Conservation (phyloP, 2,329 filamentous ascomycete genomes). For the Xylariaceae sp. region DNA sequence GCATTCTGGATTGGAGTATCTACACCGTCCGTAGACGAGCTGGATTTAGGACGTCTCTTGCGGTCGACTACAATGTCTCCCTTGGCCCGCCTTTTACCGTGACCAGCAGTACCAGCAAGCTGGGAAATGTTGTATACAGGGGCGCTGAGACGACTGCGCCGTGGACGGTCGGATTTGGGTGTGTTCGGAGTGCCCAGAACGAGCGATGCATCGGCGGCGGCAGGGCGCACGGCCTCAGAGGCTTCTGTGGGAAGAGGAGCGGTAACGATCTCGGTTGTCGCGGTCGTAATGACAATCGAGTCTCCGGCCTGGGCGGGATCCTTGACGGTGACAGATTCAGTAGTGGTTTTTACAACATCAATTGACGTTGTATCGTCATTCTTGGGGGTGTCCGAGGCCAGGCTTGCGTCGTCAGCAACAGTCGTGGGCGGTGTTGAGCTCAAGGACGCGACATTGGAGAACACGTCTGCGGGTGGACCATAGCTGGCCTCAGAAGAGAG, state of each 20-base stretch:
- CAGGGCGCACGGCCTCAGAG: slow-evolving; percentile 5
- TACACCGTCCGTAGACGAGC: slow-evolving; percentile 33
- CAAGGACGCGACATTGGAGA: slow-evolving; percentile 53
- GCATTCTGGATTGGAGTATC: slow-evolving; percentile 9
- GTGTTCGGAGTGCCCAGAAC: slow-evolving; percentile 11
- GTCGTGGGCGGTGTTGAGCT: slow-evolving; percentile 67
- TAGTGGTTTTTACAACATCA: slow-evolving; percentile 37
- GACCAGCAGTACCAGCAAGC: slow-evolving; percentile 59
- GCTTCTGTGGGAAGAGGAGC: slow-evolving; percentile 8
- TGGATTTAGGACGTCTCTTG: slow-evolving; percentile 46
- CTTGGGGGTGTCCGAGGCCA: slow-evolving; percentile 57
- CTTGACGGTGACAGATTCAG: slow-evolving; percentile 22
- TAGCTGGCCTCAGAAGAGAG: slow-evolving; percentile 32
- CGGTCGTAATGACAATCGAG: slow-evolving; percentile 27
- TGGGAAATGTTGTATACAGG: slow-evolving; percentile 66
- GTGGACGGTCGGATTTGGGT: slow-evolving; percentile 44
- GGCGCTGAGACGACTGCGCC: slow-evolving; percentile 53
- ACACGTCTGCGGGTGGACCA: slow-evolving; percentile 37
- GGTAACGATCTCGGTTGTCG: slow-evolving; percentile 2
- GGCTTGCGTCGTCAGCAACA: slow-evolving; percentile 59
- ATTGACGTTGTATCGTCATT: slow-evolving; percentile 57
- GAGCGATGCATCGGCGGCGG: slow-evolving; percentile 16
- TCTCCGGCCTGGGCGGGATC: slow-evolving; percentile 24
- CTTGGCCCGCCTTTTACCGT: slow-evolving; percentile 55
- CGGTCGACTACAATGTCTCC: slow-evolving; percentile 46